A percentile compares a stretch with the other conserved stretches of the same genome.
phyloP scores from a whole-genome alignment of 1,284 basidiomycete genomes.

The Leccinum subfulvum region DNA sequence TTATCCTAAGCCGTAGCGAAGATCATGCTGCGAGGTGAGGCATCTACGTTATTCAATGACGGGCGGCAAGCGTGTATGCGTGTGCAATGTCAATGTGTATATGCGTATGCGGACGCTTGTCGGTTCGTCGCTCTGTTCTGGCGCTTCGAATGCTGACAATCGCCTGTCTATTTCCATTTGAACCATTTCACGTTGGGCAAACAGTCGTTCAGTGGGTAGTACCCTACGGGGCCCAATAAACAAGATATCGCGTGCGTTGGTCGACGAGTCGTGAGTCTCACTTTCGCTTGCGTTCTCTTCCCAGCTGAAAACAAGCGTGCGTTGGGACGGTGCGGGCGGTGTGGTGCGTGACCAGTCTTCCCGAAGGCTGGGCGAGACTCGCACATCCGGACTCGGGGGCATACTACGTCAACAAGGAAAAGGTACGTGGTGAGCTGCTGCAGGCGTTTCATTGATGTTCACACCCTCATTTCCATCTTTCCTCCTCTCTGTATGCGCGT shows the following conservation, averaged over 20 bases:
- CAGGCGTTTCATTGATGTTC: neutral
- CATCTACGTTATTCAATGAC: neutral
- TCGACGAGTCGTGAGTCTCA: slow-evolving; percentile 13
- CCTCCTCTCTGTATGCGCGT: neutral
- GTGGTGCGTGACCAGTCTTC: slow-evolving; percentile 8
- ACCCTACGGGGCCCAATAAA: slow-evolving; percentile 23
- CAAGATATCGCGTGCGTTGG: neutral
- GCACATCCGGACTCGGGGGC: slow-evolving; percentile 30
- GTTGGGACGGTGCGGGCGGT: neutral
- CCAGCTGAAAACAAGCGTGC: neutral
- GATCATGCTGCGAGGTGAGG: neutral
- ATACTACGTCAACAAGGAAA: slow-evolving; percentile 30
- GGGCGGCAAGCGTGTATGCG: neutral
- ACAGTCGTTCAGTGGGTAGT: slow-evolving; percentile 10
- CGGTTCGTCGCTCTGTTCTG: neutral
- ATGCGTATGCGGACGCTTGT: neutral
- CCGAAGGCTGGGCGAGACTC: slow-evolving; percentile 25
- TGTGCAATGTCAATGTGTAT: neutral
- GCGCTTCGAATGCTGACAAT: neutral
- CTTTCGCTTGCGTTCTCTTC: neutral
- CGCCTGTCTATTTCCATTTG: neutral
- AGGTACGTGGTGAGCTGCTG: slow-evolving; percentile 12
- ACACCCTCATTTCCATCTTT: neutral
- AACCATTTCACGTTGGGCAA: neutral
- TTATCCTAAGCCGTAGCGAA: neutral